A percentile compares a stretch with the other conserved stretches of the same genome.
phyloP scores from a whole-genome alignment of 78 protist genomes.

The Guillardia theta region DNA sequence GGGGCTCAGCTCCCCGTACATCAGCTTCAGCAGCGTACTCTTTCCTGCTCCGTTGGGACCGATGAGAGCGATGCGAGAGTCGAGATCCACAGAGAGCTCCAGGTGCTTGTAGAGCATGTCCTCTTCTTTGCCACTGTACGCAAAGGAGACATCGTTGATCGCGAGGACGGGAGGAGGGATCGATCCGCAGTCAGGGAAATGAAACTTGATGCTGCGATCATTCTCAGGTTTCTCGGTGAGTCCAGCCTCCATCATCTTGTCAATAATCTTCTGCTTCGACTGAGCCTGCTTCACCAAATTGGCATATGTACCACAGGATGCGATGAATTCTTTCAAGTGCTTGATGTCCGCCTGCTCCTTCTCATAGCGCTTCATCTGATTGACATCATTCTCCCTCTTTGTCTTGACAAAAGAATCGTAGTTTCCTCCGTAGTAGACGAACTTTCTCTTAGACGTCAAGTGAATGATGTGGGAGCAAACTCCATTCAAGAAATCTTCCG shows the following conservation, averaged over 20 bases:
- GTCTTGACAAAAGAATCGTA: conserved; percentile 62
- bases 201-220: conserved; percentile 66
- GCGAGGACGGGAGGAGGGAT: conserved; percentile 86
- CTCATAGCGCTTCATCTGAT: conserved; percentile 77
- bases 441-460: conserved; percentile 56
- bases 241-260: conserved; percentile 88
- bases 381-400: conserved; percentile 68
- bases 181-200: conserved; percentile 76
- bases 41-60: conserved; percentile 92
- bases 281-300: conserved; percentile 57
- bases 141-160: conserved; percentile 75
- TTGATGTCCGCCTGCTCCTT: conserved; percentile 87
- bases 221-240: conserved; percentile 66
- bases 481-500: conserved; percentile 81
- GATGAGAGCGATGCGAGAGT: conserved; percentile 85
- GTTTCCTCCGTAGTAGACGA: conserved; percentile 79
- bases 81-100: conserved; percentile 80
- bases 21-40: conserved; percentile 88
- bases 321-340: conserved; percentile 84
- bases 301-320: conserved; percentile 21
- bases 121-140: conserved; percentile 74
- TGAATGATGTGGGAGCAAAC: conserved; percentile 88
- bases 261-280: conserved; percentile 72
- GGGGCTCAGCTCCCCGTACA: conserved; percentile 82
- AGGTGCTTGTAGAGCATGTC: conserved; percentile 40